A percentile compares a stretch with the other conserved stretches of the same genome.
Evolutionary conservation across 495 filamentous ascomycete species (phyloP).

Genomic region (Hapsidospora chrysogenum): DNA sequence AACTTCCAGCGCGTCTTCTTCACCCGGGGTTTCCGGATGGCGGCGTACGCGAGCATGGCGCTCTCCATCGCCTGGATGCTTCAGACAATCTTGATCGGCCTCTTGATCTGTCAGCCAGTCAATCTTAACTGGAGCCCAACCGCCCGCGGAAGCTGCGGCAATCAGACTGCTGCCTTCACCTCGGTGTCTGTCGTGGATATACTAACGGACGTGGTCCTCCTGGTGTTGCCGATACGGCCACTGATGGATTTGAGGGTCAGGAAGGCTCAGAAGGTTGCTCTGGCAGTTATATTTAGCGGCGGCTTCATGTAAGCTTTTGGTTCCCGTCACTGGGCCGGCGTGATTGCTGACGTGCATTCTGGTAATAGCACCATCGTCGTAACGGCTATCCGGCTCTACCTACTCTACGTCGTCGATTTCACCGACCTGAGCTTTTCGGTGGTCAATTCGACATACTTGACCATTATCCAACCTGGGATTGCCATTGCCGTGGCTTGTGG

Average conservation of each 20-base stretch:
- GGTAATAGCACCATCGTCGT: constrained; percentile 2
- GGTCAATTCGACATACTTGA: not conserved
- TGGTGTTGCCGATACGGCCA: constrained; percentile 2
- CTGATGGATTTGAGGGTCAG: not conserved
- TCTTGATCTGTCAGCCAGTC: constrained; percentile 2
- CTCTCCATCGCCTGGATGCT: constrained; percentile 2
- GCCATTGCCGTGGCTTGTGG: constrained; percentile 2
- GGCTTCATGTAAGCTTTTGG: constrained; percentile 3
- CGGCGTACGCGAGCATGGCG: not conserved
- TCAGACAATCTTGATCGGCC: constrained; percentile 2
- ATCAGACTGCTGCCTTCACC: constrained; percentile 1
- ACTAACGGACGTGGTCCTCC: constrained; percentile 1
- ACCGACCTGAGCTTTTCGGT: constrained; percentile 1
- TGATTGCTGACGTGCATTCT: too few relatives aligned
- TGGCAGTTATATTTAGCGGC: constrained; percentile 2
- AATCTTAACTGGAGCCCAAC: constrained; percentile 3
- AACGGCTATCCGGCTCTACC: constrained; percentile 3
- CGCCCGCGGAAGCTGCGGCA: constrained; percentile 1
- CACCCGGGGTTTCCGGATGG: not conserved
- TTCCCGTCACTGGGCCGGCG: not conserved
- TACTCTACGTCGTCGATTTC: not conserved
- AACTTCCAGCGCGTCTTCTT: constrained; percentile 4
- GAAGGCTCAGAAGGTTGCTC: constrained; percentile 1
- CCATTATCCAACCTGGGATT: constrained; percentile 2
- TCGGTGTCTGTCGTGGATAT: constrained; percentile 3